Percentiles rank a stretch among this genome's conserved stretches.
Conservation (phyloP, 1,139 yeast species). For the Trichomonascaceae sp. region DNA sequence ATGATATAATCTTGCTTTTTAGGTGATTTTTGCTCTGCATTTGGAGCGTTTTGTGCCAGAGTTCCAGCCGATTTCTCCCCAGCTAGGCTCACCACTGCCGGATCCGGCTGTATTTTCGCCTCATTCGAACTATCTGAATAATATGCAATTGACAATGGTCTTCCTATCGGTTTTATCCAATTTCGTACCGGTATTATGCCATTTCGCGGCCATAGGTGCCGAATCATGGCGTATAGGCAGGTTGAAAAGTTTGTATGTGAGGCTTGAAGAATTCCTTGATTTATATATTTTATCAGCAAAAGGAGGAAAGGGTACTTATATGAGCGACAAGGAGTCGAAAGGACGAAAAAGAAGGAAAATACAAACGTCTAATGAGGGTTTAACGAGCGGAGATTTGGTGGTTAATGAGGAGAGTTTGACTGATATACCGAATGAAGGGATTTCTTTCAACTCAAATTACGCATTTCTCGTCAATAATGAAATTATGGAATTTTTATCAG, state of each 20-base stretch:
- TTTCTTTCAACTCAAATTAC: constrained; percentile 8
- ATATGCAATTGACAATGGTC: neutral
- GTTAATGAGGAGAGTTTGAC: neutral
- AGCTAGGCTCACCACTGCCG: neutral
- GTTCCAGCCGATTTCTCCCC: neutral
- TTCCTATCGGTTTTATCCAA: neutral
- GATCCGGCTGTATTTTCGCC: neutral
- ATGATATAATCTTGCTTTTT: constrained; percentile 19
- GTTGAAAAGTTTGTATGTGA: neutral
- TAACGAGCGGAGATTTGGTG: neutral
- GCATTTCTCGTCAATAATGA: constrained; percentile 17
- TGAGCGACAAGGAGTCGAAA: neutral
- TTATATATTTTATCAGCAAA: neutral
- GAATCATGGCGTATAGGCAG: neutral
- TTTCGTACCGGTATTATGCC: neutral
- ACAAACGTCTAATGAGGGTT: neutral
- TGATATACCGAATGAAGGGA: neutral
- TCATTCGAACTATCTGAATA: neutral
- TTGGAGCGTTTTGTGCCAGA: neutral
- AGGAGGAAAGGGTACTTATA: neutral
- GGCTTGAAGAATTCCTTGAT: neutral
- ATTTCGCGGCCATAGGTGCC: neutral
- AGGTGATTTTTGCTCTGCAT: neutral
- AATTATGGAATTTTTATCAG: constrained; percentile 16
- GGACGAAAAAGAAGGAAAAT: neutral